Percentiles rank a stretch among this genome's conserved stretches.
Conservation (phyloP, 805 yeast species). For the Lachancea sp. region DNA sequence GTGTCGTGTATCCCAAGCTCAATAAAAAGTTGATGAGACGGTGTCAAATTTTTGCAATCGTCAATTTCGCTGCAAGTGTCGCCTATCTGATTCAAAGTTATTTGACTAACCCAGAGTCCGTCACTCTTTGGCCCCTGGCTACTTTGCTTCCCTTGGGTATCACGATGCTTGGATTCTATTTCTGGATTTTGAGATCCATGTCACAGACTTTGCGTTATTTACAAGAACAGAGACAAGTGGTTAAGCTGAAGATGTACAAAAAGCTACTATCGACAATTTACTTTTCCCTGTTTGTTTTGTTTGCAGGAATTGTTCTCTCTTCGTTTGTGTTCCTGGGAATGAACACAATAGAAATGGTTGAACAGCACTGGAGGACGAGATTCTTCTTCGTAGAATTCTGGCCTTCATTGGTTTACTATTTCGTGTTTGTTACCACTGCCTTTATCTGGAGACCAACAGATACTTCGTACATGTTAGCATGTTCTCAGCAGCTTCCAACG, state of each 20-base stretch:
- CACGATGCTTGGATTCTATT: constrained; percentile 66
- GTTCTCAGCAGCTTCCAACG: constrained; percentile 85
- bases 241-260: constrained; percentile 82
- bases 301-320: constrained; percentile 65
- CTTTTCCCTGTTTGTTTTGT: constrained; percentile 59
- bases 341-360: constrained; percentile 69
- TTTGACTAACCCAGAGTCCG: constrained; percentile 43
- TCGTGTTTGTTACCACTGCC: constrained; percentile 76
- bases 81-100: constrained; percentile 52
- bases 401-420: constrained; percentile 84
- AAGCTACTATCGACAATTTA: constrained; percentile 69
- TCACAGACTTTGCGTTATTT: constrained; percentile 67
- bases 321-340: constrained; percentile 67
- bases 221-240: constrained; percentile 81
- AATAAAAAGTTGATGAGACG: constrained; percentile 68
- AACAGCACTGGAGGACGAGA: constrained; percentile 85
- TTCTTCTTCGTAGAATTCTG: constrained; percentile 88
- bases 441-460: constrained; percentile 97
- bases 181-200: constrained; percentile 65
- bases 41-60: constrained; percentile 52
- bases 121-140: constrained; percentile 46
- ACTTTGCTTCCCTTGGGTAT: constrained; percentile 66
- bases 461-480: constrained; percentile 89
- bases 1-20: constrained; percentile 83
- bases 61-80: constrained; percentile 50